Evolutionary conservation across 2,329 filamentous ascomycete genomes (phyloP).

Genomic region (Diaporthe sp.): DNA sequence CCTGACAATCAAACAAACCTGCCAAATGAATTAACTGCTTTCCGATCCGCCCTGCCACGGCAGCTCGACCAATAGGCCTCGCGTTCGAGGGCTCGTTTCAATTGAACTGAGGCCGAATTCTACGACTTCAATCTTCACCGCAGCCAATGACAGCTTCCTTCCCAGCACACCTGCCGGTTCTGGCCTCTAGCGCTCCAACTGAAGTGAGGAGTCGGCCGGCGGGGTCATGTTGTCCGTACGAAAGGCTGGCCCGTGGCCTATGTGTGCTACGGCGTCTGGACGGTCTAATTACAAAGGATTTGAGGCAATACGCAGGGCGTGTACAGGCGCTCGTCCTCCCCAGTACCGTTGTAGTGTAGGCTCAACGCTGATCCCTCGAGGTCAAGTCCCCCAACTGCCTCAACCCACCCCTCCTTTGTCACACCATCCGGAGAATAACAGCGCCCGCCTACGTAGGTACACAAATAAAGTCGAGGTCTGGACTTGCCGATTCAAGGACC

Average conservation of each 20-base stretch:
- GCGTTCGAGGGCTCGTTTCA: conserved; percentile 24
- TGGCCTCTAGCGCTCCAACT: conserved; percentile 30
- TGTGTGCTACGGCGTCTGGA: conserved; percentile 8
- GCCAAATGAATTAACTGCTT: conserved; percentile 27
- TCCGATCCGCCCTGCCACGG: conserved; percentile 14
- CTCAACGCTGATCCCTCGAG: conserved; percentile 25
- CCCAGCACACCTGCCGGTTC: conserved; percentile 36
- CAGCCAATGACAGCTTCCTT: conserved; percentile 26
- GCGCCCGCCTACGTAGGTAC: conserved; percentile 32
- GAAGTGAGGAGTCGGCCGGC: conserved; percentile 14
- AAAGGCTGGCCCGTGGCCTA: not conserved
- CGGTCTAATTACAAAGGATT: conserved; percentile 13
- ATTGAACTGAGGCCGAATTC: conserved; percentile 30
- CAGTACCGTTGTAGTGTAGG: conserved; percentile 7
- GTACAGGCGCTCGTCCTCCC: not conserved
- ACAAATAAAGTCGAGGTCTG: conserved; percentile 40
- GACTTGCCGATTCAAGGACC: conserved; percentile 42
- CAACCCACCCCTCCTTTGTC: conserved; percentile 22
- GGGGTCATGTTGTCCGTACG: not conserved
- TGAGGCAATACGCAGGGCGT: conserved; percentile 10
- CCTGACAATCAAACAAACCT: conserved; percentile 29
- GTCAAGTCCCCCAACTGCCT: conserved; percentile 5
- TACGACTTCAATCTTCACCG: conserved; percentile 31
- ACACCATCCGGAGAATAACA: conserved; percentile 36
- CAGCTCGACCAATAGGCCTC: conserved; percentile 28